Base-by-base conservation (phyloP, 371 early-diverging fungal species). In the Cladochytrium tenue region DNA sequence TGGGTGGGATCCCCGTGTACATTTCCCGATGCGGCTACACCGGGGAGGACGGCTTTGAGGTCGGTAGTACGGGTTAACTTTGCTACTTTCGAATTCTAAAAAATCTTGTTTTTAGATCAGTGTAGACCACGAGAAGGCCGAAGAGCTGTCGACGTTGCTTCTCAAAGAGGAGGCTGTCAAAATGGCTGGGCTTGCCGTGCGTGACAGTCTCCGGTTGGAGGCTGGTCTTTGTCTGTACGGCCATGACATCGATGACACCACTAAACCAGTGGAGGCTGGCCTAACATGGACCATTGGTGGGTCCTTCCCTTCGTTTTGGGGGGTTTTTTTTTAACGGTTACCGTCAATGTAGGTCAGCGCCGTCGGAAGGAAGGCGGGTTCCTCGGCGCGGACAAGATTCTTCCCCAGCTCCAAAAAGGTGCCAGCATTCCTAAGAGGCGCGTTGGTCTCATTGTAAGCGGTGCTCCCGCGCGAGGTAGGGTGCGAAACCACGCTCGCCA, bases 1-100 rank as follows among this genome's bases (percentile, higher is more conserved):
- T 97, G 58, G 85, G 81, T 53, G 94, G 94, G 59, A 82, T 92
- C 27, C 86, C 86, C 13, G 90, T 90, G 72, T 95, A 95, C 69
- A 88, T 96, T 32, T 92, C 97, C 36, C 90, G 98, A 50, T 95
- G 93, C 33, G 98, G 98, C 26, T 98, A 98, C 82, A 97, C 98
- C 60, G 98, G 98, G 58, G 98, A 98, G 79, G 98, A 98, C 78
- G 98, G 98, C n/a, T 97, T 98, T 73, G 98, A 98, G 85, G 91
- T 92, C 72, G 1, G 53, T 1, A 35, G 3, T 26, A 5, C 60
- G 7, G 23, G n/a, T n/a, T n/a, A n/a, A n/a, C n/a, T n/a, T n/a
- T n/a, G n/a, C n/a, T n/a, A n/a, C n/a, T n/a, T n/a, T n/a, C n/a
- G n/a, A n/a, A n/a, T n/a, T n/a, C n/a, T n/a, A n/a, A n/a, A n/a